Conservation (phyloP, 164 flowering plant species). For the Umbellularia californica region DNA sequence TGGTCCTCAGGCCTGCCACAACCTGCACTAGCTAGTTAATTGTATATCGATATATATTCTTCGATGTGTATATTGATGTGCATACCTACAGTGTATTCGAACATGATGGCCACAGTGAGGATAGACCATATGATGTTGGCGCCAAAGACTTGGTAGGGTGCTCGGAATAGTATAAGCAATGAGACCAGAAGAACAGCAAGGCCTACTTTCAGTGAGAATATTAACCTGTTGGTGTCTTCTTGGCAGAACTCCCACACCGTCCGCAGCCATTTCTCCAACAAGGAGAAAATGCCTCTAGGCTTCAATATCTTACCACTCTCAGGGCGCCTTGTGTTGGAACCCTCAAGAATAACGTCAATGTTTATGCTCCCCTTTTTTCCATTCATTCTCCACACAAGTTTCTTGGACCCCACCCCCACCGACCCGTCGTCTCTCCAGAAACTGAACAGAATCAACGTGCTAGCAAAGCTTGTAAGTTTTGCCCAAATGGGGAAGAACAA, state of each 20-base stretch:
- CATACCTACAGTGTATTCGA: constrained; percentile 94
- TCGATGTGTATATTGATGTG: constrained; percentile 3
- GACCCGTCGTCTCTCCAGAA: not conserved
- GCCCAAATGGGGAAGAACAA: not conserved
- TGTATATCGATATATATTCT: too few species aligned
- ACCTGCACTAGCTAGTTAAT: too few species aligned
- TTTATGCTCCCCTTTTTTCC: constrained; percentile 46
- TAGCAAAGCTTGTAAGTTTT: not conserved
- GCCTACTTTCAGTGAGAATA: constrained; percentile 70
- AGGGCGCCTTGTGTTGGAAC: not conserved
- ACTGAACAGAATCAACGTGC: not conserved
- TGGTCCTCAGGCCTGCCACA: too few species aligned
- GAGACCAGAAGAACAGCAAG: constrained; percentile 75
- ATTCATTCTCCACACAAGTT: constrained; percentile 47
- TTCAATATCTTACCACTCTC: constrained; percentile 16
- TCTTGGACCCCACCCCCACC: not conserved
- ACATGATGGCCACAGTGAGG: constrained; percentile 87
- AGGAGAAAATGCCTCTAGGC: constrained; percentile 13
- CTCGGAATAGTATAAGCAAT: constrained; percentile 56
- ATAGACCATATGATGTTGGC: constrained; percentile 81
- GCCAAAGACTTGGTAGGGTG: constrained; percentile 73
- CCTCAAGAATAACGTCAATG: constrained; percentile 12
- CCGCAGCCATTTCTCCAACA: constrained; percentile 30
- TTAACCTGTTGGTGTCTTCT: constrained; percentile 65
- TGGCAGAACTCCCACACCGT: constrained; percentile 50